Percentiles rank a stretch among this genome's conserved stretches.
phyloP scores from a whole-genome alignment of 192 early-diverging fungal species.

The Lobosporangium transversale region DNA sequence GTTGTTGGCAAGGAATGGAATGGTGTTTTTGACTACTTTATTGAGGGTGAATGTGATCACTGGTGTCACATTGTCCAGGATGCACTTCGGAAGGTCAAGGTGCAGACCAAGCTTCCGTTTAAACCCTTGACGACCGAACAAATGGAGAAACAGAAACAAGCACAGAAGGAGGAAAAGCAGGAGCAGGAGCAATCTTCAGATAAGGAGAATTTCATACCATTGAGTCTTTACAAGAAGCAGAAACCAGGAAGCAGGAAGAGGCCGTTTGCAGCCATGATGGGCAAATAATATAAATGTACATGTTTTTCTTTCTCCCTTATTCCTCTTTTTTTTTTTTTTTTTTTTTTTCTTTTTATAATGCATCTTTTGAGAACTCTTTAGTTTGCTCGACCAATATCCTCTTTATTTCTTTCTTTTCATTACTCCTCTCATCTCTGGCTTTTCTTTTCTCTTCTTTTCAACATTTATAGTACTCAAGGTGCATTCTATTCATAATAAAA shows the following conservation, averaged over 20 bases:
- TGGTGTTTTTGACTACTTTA: conserved; percentile 80
- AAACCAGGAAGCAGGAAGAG: conserved; percentile 19
- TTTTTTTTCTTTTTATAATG: no score
- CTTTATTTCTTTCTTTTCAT: no score
- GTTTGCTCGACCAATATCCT: no score
- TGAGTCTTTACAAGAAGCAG: conserved; percentile 23
- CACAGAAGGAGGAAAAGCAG: conserved; percentile 15
- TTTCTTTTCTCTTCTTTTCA: no score
- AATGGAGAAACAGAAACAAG: conserved; percentile 25
- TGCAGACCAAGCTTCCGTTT: conserved; percentile 44
- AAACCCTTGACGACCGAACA: conserved; percentile 28
- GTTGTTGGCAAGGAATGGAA: conserved; percentile 79
- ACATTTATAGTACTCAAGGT: no score
- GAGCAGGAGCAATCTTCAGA: conserved; percentile 34
- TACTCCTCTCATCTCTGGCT: no score
- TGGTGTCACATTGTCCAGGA: conserved; percentile 59
- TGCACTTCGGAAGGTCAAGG: conserved; percentile 50
- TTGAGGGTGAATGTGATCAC: conserved; percentile 76
- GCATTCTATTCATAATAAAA: no score
- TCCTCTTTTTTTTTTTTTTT: no score
- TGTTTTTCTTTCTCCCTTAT: no score
- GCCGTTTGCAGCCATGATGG: conserved; percentile 14
- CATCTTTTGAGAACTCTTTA: no score
- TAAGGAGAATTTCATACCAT: conserved; percentile 37
- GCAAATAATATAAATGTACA: no score